Conservation (phyloP, 176 grass and related monocot species). For the Dactylis glomerata region DNA sequence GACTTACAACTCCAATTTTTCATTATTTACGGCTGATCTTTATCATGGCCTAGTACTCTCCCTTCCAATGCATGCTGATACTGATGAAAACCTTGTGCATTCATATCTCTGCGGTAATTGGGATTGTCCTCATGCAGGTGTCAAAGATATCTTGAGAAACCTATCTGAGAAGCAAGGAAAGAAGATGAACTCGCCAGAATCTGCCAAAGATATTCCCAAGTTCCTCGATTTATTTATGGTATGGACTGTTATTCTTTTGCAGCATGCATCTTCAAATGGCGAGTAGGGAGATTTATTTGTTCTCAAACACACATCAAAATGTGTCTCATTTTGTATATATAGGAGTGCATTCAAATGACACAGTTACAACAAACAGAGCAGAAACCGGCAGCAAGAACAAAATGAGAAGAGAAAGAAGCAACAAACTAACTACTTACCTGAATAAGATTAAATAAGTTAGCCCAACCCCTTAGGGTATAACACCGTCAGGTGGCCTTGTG, state of each 20-base stretch:
- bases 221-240: constrained; percentile 87
- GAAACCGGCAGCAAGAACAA: not conserved
- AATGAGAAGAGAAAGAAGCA: not conserved
- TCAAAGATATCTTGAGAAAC: constrained; percentile 81
- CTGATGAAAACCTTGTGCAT: not conserved
- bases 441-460: not conserved
- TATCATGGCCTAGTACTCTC: not conserved
- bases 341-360: not conserved
- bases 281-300: not conserved
- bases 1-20: not conserved
- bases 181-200: constrained; percentile 77
- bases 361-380: not conserved
- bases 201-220: constrained; percentile 90
- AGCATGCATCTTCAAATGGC: not conserved
- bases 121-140: constrained; percentile 50
- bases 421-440: not conserved
- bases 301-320: not conserved
- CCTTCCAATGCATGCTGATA: not conserved
- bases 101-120: not conserved
- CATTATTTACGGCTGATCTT: not conserved
- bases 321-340: not conserved
- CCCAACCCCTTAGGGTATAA: not conserved
- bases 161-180: constrained; percentile 97
- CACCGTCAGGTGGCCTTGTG: not conserved
- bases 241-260: constrained; percentile 6